Evolutionary conservation across 176 grass and related monocot species (phyloP), one percentile per base, ranked within the genome.

Genomic region (Bonia amplexicaulis): DNA sequence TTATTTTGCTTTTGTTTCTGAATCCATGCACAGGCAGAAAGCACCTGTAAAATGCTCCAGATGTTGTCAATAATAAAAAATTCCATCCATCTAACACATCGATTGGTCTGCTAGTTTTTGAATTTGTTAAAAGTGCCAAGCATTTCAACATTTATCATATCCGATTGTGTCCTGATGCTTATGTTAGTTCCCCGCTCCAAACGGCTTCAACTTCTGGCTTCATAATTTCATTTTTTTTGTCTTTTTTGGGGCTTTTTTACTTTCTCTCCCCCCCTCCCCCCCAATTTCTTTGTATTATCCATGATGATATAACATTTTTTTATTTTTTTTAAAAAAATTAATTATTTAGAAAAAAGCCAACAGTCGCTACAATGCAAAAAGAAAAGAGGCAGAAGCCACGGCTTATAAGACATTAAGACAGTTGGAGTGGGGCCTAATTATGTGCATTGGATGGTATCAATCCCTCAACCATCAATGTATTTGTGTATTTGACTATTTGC

Each of bases 61-160:
- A 33, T 86, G 46, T 14, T 39, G 39, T 57, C 16, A 68, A 6
- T 49, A 46, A 14, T 66, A 7, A 7, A 80, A 25, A 14, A n/a
- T 31, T 40, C 15, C 15, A 58, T 82, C 53, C 25, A 55, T 78
- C 17, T 57, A 48, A 54, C 64, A 57, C 44, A 78, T 77, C n/a
- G 3, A 65, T 71, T 39, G 14, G 54, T 78, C 19, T 68, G 9
- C 77, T 81, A 76, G 10, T 74, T 85, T 81, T 54, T 77, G 78
- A 82, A 54, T 86, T 71, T 81, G 41, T 81, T 53, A 12, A 23
- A 40, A n/a, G 5, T 66, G 8, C 42, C 42, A 72, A 49, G 29
- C 29, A 74, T 74, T 81, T 85, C 33, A 37, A 44, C 17, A 23
- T 35, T 61, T 6, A 76, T 6, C 15, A 41, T 71, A 41, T 81